These are phyloP conservation scores for Dalbergia cultrata DNA, from an alignment of 306 rosid species.

Conservation along the genomic window DNA sequence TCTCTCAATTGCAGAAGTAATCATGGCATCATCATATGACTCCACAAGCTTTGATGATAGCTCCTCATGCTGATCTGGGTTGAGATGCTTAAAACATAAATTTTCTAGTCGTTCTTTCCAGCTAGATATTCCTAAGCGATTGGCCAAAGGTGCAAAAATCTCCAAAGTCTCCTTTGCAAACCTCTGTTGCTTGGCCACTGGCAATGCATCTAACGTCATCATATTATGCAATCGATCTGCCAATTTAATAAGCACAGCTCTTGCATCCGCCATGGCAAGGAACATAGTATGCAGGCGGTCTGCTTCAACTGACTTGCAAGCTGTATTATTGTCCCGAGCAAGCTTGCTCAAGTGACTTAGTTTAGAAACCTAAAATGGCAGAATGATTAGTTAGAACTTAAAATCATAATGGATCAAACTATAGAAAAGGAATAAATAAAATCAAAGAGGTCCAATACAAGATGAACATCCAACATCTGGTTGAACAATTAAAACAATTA, in stretches of 20 bases:
- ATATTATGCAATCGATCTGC: slow-evolving; percentile 97
- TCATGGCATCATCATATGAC: slow-evolving; percentile 82
- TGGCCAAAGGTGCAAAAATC: slow-evolving; percentile 96
- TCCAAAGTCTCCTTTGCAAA: slow-evolving; percentile 98
- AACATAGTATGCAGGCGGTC: slow-evolving; percentile 98
- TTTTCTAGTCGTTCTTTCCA: slow-evolving; percentile 96
- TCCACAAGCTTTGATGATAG: slow-evolving; percentile 82
- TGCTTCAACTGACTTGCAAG: slow-evolving; percentile 83
- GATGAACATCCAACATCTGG: background rate
- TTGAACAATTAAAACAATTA: background rate
- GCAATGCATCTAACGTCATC: slow-evolving; percentile 88
- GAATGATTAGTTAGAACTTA: slow-evolving; percentile 44
- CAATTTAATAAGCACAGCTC: slow-evolving; percentile 94
- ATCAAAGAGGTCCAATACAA: background rate
- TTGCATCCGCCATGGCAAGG: slow-evolving; percentile 98
- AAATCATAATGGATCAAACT: slow-evolving; percentile 27
- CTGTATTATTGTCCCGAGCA: slow-evolving; percentile 90
- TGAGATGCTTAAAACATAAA: slow-evolving; percentile 87
- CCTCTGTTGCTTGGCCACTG: slow-evolving; percentile 76
- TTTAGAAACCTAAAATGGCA: slow-evolving; percentile 80
- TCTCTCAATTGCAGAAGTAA: slow-evolving; percentile 70
- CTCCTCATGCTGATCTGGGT: slow-evolving; percentile 74
- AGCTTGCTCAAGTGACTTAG: slow-evolving; percentile 95
- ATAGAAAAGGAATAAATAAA: background rate
- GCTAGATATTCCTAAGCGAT: slow-evolving; percentile 87